Evolutionary conservation across 139 green algal species (phyloP).

Genomic region (Deuterostichococcus epilithicus): DNA sequence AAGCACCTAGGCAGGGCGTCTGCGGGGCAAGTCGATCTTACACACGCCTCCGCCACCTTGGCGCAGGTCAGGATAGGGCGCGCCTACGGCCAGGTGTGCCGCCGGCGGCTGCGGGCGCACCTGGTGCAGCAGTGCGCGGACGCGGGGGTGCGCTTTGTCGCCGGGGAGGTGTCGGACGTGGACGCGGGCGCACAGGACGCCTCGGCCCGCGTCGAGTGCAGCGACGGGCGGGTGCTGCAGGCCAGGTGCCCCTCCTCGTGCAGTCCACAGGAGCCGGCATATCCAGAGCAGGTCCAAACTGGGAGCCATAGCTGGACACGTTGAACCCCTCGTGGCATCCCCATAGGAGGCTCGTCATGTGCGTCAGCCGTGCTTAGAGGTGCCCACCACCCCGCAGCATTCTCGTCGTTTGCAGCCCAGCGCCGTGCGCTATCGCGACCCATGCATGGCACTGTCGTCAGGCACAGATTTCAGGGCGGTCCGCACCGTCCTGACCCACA

Average conservation of each 20-base stretch:
- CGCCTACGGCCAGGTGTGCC: conserved; percentile 36
- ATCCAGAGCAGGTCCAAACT: no score
- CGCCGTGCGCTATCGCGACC: no score
- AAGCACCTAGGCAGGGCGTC: no score
- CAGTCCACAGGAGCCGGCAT: not conserved
- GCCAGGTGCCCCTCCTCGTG: not conserved
- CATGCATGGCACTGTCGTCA: conserved; percentile 20
- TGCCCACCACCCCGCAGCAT: no score
- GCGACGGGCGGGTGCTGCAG: not conserved
- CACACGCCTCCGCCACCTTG: no score
- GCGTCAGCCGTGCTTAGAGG: no score
- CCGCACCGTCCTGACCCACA: not conserved
- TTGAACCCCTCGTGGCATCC: no score
- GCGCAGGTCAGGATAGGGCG: conserved; percentile 48
- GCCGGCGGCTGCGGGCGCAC: conserved; percentile 53
- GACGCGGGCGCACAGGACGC: not conserved
- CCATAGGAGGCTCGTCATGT: no score
- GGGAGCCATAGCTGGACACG: no score
- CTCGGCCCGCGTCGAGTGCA: not conserved
- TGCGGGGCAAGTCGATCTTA: no score
- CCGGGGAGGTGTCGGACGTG: conserved; percentile 47
- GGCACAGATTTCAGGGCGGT: conserved; percentile 1
- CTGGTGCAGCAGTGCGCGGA: conserved; percentile 39
- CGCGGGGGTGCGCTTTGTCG: conserved; percentile 53
- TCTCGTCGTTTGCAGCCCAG: no score